These are phyloP conservation scores for Populus tomentosa DNA, from an alignment of 441 rosid species.

Conservation along the genomic window DNA sequence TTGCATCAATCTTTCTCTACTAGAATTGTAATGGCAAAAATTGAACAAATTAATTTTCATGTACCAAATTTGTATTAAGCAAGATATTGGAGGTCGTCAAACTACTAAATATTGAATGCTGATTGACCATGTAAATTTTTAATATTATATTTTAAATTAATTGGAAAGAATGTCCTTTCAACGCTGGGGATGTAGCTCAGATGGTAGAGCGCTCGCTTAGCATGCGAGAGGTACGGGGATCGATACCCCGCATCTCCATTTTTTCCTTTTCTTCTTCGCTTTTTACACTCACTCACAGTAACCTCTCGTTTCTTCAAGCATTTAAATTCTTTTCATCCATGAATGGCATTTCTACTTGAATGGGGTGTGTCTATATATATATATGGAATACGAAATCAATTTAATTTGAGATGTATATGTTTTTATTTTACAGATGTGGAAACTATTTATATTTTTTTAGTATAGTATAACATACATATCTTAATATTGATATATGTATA, in stretches of 20 bases:
- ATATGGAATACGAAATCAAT: too few species aligned
- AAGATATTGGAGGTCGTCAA: not conserved
- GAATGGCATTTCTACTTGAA: too few species aligned
- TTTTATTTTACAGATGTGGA: too few species aligned
- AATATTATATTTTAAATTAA: too few species aligned
- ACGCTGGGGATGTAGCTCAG: slow-evolving; percentile 87
- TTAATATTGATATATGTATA: not conserved
- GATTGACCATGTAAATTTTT: too few species aligned
- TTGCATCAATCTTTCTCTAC: not conserved
- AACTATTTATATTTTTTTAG: too few species aligned
- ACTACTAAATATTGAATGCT: not conserved
- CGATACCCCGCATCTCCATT: slow-evolving; percentile 54
- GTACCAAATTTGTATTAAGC: too few species aligned
- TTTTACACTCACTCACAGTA: not conserved
- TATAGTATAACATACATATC: too few species aligned
- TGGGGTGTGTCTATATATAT: too few species aligned
- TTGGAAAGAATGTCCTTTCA: accelerated
- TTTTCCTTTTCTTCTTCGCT: not conserved
- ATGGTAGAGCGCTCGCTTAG: slow-evolving; percentile 99
- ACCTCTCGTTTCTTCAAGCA: too few species aligned
- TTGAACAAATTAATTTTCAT: not conserved
- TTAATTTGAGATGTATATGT: too few species aligned
- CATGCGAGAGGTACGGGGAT: slow-evolving; percentile 94
- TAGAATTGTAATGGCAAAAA: not conserved
- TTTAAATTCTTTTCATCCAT: too few species aligned